Evolutionary conservation across 2,329 filamentous ascomycete species (phyloP).

Genomic region (Fusarium sp.): DNA sequence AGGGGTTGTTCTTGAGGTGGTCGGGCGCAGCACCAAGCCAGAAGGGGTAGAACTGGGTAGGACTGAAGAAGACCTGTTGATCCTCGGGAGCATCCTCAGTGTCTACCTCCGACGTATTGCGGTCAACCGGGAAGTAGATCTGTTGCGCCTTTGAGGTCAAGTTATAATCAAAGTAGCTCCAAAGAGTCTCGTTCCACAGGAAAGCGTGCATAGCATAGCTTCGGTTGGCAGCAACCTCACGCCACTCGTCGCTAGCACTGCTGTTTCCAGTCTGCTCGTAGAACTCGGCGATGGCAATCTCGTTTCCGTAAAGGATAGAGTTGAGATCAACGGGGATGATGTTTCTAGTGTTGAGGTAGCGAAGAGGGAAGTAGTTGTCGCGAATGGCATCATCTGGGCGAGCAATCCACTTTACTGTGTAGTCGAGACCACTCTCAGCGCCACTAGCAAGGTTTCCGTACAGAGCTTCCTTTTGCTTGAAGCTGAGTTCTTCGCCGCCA

Average conservation of each 20-base stretch:
- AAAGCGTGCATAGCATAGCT: conserved; percentile 71
- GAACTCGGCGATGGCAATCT: conserved; percentile 68
- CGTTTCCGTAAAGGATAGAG: conserved; percentile 74
- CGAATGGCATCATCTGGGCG: conserved; percentile 67
- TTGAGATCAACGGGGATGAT: conserved; percentile 74
- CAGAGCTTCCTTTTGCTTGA: conserved; percentile 61
- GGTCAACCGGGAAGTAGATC: conserved; percentile 63
- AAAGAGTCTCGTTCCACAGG: conserved; percentile 72
- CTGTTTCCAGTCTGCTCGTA: conserved; percentile 62
- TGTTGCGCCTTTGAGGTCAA: conserved; percentile 67
- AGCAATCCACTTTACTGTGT: conserved; percentile 67
- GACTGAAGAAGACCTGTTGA: conserved; percentile 66
- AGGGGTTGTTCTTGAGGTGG: conserved; percentile 67
- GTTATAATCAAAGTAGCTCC: conserved; percentile 77
- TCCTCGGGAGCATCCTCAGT: conserved; percentile 61
- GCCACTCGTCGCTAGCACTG: conserved; percentile 62
- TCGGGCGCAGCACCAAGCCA: conserved; percentile 73
- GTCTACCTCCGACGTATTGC: conserved; percentile 50
- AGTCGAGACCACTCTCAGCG: conserved; percentile 76
- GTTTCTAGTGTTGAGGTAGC: conserved; percentile 69
- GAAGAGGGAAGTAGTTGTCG: conserved; percentile 73
- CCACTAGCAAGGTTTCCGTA: conserved; percentile 73
- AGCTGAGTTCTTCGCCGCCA: conserved; percentile 60
- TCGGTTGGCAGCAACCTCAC: conserved; percentile 60
- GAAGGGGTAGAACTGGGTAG: conserved; percentile 74